Percentiles rank a stretch among this genome's conserved stretches.
Conservation (phyloP, 257 asterid species). For the Nicotiana otophora region DNA sequence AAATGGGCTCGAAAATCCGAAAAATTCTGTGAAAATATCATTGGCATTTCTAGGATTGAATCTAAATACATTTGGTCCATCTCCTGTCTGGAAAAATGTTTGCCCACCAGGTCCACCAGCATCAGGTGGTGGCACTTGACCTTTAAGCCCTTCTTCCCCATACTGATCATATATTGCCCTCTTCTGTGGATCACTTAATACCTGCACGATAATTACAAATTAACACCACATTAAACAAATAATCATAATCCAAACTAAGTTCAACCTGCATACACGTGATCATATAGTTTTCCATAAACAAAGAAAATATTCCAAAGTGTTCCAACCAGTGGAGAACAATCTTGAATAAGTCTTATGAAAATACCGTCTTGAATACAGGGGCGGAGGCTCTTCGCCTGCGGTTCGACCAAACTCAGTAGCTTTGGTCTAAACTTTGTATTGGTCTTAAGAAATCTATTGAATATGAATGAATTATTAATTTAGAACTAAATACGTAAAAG, state of each 20-base stretch:
- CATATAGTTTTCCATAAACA: no score
- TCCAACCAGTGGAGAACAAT: background rate
- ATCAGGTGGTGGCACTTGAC: slow-evolving; percentile 73
- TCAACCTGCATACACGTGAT: background rate
- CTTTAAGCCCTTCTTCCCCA: slow-evolving; percentile 92
- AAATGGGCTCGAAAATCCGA: slow-evolving; percentile 65
- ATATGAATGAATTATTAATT: no score
- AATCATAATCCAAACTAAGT: background rate
- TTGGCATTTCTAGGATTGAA: slow-evolving; percentile 80
- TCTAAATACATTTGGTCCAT: slow-evolving; percentile 61
- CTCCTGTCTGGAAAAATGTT: slow-evolving; percentile 65
- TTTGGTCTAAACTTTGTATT: no score
- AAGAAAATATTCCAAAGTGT: background rate
- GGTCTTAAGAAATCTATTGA: no score
- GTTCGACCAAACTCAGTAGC: no score
- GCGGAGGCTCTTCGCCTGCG: no score
- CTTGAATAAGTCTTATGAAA: background rate
- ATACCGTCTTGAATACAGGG: background rate
- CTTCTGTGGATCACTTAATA: slow-evolving; percentile 78
- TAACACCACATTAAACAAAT: background rate
- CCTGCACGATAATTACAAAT: slow-evolving; percentile 32
- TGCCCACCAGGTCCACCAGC: slow-evolving; percentile 54
- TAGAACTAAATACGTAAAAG: no score
- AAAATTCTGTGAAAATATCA: slow-evolving; percentile 74
- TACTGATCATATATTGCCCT: slow-evolving; percentile 77